Evolutionary conservation across 441 rosid genomes (phyloP), one percentile per base, ranked within the genome.

Genomic region (Pelargonium fulgidum): DNA sequence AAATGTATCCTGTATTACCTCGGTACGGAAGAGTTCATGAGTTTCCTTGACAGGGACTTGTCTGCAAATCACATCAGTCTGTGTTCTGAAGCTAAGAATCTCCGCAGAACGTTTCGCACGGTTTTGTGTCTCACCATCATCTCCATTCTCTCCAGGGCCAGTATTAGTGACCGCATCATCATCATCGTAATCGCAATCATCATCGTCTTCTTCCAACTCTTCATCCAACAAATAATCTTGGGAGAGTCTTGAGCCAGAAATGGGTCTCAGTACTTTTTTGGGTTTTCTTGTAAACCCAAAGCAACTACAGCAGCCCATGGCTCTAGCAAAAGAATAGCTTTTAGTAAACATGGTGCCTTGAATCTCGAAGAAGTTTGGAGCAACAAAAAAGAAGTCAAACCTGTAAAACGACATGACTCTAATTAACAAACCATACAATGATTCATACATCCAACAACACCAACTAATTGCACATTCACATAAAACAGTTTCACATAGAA

Each of bases 241-340:
- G 69, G 91, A 85, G 47, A 77, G 70, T 70, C 80, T 81, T 62
- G 72, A 76, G 67, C 67, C 72, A 42, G 76, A 19, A 70, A 68
- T 62, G 41, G 87, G 78, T 81, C 68, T 75, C 0, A 79, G 44
- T n/a, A 62, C 52, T 63, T 52, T 78, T 48, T 75, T 80, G 66
- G 89, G 85, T 80, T 83, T 91, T 77, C 84, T 73, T 12, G 80
- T 64, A 69, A 85, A 81, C 48, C 97, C 97, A 64, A 91, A 91
- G 81, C 98, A 93, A 77, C 93, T 85, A 78, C 91, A 93, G 75
- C 97, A 93, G 70, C 95, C 98, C 86, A 93, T 79, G 24, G 82
- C 81, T 73, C 84, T 77, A 62, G 83, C 80, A 82, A 86, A 77
- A 19, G 80, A 80, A 81, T 78, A 76, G 72, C 75, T 78, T 82